phyloP scores from a whole-genome alignment of 495 filamentous ascomycete species.

The Aspergillus funiculosus region DNA sequence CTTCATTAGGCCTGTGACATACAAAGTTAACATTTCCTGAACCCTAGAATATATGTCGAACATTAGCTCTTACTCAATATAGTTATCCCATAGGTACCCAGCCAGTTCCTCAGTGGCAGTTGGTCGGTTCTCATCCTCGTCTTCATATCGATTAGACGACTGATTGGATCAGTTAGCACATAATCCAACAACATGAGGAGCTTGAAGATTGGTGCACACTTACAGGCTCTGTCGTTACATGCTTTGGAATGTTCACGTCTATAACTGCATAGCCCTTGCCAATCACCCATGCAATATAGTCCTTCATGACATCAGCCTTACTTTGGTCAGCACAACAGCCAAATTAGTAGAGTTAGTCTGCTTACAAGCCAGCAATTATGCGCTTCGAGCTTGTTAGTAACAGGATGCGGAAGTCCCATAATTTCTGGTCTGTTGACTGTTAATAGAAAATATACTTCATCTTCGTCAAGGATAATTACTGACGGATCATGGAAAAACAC shows the following conservation, averaged over 20 bases:
- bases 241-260: conserved; percentile 82
- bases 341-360: conserved; percentile 18
- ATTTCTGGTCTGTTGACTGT: conserved; percentile 58
- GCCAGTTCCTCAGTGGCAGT: conserved; percentile 66
- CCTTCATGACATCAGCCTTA: conserved; percentile 70
- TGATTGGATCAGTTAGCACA: conserved; percentile 30
- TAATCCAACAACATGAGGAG: conserved; percentile 18
- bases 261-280: conserved; percentile 70
- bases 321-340: conserved; percentile 33
- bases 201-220: conserved; percentile 4
- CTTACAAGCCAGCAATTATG: conserved; percentile 85
- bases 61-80: conserved; percentile 75
- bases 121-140: conserved; percentile 38
- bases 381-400: conserved; percentile 64
- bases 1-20: conserved; percentile 52
- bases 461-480: conserved; percentile 26
- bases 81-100: conserved; percentile 94
- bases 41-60: background rate
- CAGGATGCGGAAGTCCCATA: conserved; percentile 58
- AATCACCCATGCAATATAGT: conserved; percentile 78
- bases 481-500: conserved; percentile 80
- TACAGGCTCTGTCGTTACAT: conserved; percentile 46
- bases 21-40: background rate
- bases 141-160: conserved; percentile 32
- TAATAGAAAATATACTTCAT: background rate